phyloP scores from a whole-genome alignment of 1,284 basidiomycete genomes.

The Ganoderma lingzhi region DNA sequence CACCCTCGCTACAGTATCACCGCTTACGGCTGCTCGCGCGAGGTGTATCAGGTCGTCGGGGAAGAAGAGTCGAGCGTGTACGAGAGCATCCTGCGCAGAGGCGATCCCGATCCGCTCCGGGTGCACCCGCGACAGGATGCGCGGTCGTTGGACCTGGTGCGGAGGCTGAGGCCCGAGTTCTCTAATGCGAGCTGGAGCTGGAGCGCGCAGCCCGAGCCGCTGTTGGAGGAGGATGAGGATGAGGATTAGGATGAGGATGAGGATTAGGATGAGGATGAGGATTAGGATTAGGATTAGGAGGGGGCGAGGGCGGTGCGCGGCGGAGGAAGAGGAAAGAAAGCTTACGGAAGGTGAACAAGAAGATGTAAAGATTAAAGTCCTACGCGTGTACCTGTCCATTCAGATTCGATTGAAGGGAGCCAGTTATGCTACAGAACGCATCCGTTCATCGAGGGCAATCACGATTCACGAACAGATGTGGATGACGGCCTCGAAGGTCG shows the following conservation, averaged over 20 bases:
- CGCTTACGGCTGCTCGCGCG: not conserved
- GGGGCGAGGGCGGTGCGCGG: too few relatives aligned
- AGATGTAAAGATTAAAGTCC: too few relatives aligned
- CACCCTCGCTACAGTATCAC: not conserved
- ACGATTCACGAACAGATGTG: conserved; percentile 42
- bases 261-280: not conserved
- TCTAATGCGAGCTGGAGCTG: not conserved
- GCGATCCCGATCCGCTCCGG: not conserved
- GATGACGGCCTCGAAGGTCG: conserved; percentile 58
- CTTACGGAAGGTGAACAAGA: too few relatives aligned
- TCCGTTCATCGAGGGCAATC: not conserved
- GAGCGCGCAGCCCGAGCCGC: not conserved
- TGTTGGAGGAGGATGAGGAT: not conserved
- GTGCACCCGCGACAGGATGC: not conserved
- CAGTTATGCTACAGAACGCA: not conserved
- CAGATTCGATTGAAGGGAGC: not conserved
- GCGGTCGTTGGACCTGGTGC: too few relatives aligned
- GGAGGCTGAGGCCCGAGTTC: too few relatives aligned
- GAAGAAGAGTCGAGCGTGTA: not conserved
- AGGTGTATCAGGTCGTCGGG: not conserved
- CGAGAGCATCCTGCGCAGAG: not conserved
- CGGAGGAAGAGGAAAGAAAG: not conserved
- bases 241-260: too few relatives aligned
- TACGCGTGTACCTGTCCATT: not conserved
- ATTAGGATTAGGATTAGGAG: too few relatives aligned